Percentiles rank a stretch among this genome's conserved stretches.
These are phyloP conservation scores for Penstemon newberryi DNA, from an alignment of 257 asterid genomes.

Conservation along the genomic window DNA sequence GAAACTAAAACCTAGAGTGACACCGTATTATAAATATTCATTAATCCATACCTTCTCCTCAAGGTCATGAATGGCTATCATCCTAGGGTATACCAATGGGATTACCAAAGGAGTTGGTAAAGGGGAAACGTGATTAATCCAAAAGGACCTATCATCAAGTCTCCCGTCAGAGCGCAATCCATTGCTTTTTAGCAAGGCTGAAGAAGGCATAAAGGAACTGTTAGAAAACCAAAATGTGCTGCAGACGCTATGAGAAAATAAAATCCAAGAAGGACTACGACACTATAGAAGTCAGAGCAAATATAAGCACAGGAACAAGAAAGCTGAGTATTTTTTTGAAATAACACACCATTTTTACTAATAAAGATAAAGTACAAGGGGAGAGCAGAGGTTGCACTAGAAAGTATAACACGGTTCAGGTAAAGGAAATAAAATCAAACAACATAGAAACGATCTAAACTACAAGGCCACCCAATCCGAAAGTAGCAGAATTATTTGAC, in stretches of 20 bases:
- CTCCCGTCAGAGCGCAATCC: slow-evolving; percentile 89
- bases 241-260: slow-evolving; percentile 6
- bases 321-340: not conserved
- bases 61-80: slow-evolving; percentile 86
- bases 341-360: no score
- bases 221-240: slow-evolving; percentile 16
- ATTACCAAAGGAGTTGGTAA: slow-evolving; percentile 82
- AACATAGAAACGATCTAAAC: no score
- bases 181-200: slow-evolving; percentile 83
- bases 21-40: slow-evolving; percentile 18
- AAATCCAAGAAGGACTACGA: slow-evolving; percentile 5
- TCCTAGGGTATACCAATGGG: slow-evolving; percentile 92
- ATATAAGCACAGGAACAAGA: slow-evolving; percentile 1
- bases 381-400: no score
- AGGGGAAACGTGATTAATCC: slow-evolving; percentile 82
- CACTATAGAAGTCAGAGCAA: slow-evolving; percentile 7
- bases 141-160: slow-evolving; percentile 83
- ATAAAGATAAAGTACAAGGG: no score
- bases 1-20: slow-evolving; percentile 16
- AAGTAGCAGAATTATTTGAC: no score
- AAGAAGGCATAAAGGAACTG: slow-evolving; percentile 24
- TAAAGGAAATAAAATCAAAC: no score
- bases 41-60: slow-evolving; percentile 56
- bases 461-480: no score
- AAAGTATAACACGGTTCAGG: no score